phyloP scores from a whole-genome alignment of 257 asterid species.

The Nemophila menziesii region DNA sequence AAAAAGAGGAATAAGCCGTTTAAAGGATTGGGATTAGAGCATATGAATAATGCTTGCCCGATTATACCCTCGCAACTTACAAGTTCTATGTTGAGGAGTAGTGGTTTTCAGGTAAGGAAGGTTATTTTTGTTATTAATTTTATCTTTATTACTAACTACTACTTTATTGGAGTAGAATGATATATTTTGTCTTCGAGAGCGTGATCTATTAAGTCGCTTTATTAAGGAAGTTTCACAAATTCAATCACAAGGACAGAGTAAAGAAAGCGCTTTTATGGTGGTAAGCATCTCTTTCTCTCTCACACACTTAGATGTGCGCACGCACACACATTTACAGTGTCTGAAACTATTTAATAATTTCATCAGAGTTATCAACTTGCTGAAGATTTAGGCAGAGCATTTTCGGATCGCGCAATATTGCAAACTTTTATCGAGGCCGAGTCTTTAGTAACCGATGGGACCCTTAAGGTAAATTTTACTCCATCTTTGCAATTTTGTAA shows the following conservation, averaged over 20 bases:
- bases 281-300: conserved; percentile 22
- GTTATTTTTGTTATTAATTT: conserved; percentile 6
- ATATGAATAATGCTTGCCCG: conserved; percentile 70
- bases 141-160: conserved; percentile 3
- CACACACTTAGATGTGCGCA: too few relatives aligned
- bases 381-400: conserved; percentile 92
- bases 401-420: conserved; percentile 63
- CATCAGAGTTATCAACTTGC: conserved; percentile 85
- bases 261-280: conserved; percentile 54
- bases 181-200: conserved; percentile 76
- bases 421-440: conserved; percentile 62
- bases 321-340: conserved; percentile 7
- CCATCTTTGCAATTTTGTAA: neutral
- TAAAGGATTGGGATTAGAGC: conserved; percentile 79
- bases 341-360: conserved; percentile 3
- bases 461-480: conserved; percentile 43
- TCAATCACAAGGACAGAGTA: conserved; percentile 72
- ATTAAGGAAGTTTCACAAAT: conserved; percentile 52
- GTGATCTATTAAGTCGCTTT: conserved; percentile 72
- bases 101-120: conserved; percentile 57
- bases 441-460: conserved; percentile 33
- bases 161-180: conserved; percentile 41
- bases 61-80: conserved; percentile 46
- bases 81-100: conserved; percentile 30
- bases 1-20: conserved; percentile 58